Base-by-base conservation (phyloP, 2,329 filamentous ascomycete genomes). In the Microcyclosporella mali region DNA sequence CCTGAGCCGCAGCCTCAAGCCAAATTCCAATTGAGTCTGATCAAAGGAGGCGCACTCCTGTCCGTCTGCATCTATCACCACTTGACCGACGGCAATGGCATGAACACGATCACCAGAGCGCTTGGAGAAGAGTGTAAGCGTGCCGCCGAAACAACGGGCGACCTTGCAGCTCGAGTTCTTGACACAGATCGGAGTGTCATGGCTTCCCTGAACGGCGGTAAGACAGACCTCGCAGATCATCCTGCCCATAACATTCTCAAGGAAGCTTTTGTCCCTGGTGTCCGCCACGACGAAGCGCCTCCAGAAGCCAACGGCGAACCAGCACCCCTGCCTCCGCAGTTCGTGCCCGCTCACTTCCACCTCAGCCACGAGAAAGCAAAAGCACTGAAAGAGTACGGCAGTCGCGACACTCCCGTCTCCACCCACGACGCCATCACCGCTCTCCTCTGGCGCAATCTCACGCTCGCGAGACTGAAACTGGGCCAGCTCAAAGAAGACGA, bases 351-450 rank as follows among this genome's bases (percentile, higher is more conserved):
- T 12, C 48, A 48, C 28, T 51, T 44, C 30, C 35, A 46, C 33
- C 34, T 51, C 12, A 40, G 33, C 21, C 16, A 46, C 21, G 32
- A 42, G 2, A 44, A 44, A n/a, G 46, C 45, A 21, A 40, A 46
- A 25, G 42, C 41, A 6, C 42, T 53, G 16, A 53, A 53, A 40
- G 37, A 43, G 16, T 41, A 46, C 16, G 42, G 33, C 18, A 43
- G 41, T 28, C 40, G 32, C 6, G 33, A 49, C 30, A 39, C 12
- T 4, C 46, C 42, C 3, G 42, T 53, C 17, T 49, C 49, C 9
- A 51, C 49, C 10, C 51, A 53, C 41, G 51, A 53, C n/a, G 46
- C 51, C 17, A 53, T 53, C 41, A 41, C 43, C 12, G 48, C 48
- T 10, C 19, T 33, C 6, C 37, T 53, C 33, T 53, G 51, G 51